Evolutionary conservation across 495 filamentous ascomycete species (phyloP).

Genomic region (Penicillium desertorum): DNA sequence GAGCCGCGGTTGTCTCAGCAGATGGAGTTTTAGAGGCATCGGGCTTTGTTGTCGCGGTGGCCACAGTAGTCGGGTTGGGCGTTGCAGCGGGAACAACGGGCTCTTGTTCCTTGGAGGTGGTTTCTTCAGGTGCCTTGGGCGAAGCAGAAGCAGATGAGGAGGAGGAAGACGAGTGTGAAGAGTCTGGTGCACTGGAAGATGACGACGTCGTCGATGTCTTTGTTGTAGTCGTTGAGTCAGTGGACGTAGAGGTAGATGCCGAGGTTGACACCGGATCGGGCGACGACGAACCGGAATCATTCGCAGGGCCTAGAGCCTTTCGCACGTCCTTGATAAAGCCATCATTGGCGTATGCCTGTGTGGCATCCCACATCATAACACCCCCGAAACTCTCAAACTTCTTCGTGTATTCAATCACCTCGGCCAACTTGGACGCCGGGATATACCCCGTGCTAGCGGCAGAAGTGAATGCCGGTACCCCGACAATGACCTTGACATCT

Average conservation of each 20-base stretch:
- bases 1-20: slow-evolving; percentile 3
- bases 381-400: slow-evolving; percentile 63
- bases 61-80: neutral
- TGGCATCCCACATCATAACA: slow-evolving; percentile 72
- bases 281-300: slow-evolving; percentile 36
- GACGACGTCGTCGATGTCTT: slow-evolving; percentile 7
- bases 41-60: neutral
- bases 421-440: slow-evolving; percentile 40
- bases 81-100: neutral
- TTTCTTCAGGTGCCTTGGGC: slow-evolving; percentile 24
- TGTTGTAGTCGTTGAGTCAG: slow-evolving; percentile 24
- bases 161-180: slow-evolving; percentile 35
- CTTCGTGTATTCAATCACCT: slow-evolving; percentile 52
- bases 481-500: slow-evolving; percentile 64
- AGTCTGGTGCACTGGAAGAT: slow-evolving; percentile 31
- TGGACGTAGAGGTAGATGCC: slow-evolving; percentile 32
- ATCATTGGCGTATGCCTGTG: slow-evolving; percentile 57
- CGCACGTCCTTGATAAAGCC: slow-evolving; percentile 53
- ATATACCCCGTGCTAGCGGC: slow-evolving; percentile 62
- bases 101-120: neutral
- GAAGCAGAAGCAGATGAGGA: slow-evolving; percentile 32
- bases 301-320: slow-evolving; percentile 25
- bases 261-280: slow-evolving; percentile 32
- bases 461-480: slow-evolving; percentile 59
- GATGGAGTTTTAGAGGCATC: neutral